Percentiles rank a stretch among this genome's conserved stretches.
Conservation (phyloP, 441 rosid genomes). For the Syzygium malaccense region DNA sequence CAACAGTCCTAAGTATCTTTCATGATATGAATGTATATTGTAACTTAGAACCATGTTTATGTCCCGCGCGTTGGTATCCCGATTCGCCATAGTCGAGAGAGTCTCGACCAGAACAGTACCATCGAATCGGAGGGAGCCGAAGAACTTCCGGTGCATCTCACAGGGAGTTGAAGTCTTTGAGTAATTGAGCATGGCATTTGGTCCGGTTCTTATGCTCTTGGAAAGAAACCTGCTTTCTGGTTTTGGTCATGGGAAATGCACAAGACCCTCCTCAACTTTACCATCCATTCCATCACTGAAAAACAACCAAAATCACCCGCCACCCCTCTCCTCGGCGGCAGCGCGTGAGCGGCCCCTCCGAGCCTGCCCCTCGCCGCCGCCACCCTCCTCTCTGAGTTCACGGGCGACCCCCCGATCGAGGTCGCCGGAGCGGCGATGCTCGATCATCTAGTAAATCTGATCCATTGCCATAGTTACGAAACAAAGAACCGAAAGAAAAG, state of each 20-base stretch:
- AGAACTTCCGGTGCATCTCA: background rate
- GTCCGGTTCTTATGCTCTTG: background rate
- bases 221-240: background rate
- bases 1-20: background rate
- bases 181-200: background rate
- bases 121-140: background rate
- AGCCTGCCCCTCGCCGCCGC: background rate
- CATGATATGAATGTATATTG: background rate
- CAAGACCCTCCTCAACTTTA: background rate
- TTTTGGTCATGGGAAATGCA: background rate
- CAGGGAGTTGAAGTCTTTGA: background rate
- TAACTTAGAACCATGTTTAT: background rate
- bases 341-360: background rate
- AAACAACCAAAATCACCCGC: background rate
- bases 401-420: too few relatives aligned
- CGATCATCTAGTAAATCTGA: background rate
- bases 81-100: too few relatives aligned
- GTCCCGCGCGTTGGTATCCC: accelerated
- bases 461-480: background rate
- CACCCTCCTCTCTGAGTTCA: too few relatives aligned
- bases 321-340: background rate
- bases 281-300: background rate
- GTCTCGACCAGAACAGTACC: too few relatives aligned
- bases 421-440: background rate
- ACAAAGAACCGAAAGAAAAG: background rate